Base-by-base conservation (phyloP, 108 stramenopile genomes). In the Schizochytrium sp. region DNA sequence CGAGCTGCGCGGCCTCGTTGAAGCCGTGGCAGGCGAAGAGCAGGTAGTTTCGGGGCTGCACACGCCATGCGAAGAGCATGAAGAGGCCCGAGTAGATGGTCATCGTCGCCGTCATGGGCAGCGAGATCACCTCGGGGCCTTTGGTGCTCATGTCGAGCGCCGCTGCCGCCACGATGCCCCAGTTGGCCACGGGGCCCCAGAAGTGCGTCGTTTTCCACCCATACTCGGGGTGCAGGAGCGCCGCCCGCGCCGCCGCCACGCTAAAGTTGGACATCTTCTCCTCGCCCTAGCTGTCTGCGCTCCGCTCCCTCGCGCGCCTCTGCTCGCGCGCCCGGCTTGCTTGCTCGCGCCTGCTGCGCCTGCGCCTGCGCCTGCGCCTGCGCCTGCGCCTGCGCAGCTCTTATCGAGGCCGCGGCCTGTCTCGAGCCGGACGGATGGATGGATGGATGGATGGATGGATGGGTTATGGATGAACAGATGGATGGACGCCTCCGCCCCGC, bases 41-140 rank as follows among this genome's bases (percentile, higher is more conserved):
- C 10, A 91, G 89, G 72, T 91, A 91, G 44, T 91, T 91, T 25
- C 91, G 60, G 5, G 91, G 91, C 88, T 91, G 91, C 5, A 91
- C 91, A 58, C 88, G 88, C 89, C 87, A 90, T 2, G 91, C 89
- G 34, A 91, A 91, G n/a, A 89, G 88, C 90, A 90, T 88, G 58
- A 91, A 91, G 29, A 91, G 45, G 48, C 88, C 29, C 10, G 76
- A 87, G 72, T 91, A 91, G 21, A 90, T 89, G 51, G 58, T 88
- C 87, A 91, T 69, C 12, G 60, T 89, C 5, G 34, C 87, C 0
- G 91, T 91, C 91, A 91, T 91, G n/a, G 69, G 69, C 34, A 44
- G 58, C 28, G 88, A 88, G 44, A 91, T 91, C 58, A 88, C 87
- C 69, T 91, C 91, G 12, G 89, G 89, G 19, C 88, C 72, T 63